Conservation (phyloP, 2,329 filamentous ascomycete species). For the Dactylellina cionopaga region DNA sequence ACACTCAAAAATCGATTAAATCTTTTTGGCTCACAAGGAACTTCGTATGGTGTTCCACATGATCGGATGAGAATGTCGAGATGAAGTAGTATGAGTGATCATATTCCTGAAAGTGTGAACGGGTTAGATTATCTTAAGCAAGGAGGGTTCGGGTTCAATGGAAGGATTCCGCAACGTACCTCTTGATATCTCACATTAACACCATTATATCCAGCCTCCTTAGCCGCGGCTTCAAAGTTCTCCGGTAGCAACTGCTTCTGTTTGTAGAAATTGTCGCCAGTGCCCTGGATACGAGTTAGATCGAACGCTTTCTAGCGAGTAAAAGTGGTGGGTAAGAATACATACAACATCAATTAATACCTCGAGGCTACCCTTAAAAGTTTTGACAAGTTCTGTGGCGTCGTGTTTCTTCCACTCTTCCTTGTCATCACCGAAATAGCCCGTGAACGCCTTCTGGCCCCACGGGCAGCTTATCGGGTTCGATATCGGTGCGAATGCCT, state of each 20-base stretch:
- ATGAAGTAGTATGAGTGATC: conserved; percentile 99
- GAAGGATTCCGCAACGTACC: conserved; percentile 61
- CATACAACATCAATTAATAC: conserved; percentile 86
- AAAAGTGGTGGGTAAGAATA: conserved; percentile 55
- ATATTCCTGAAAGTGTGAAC: conserved; percentile 80
- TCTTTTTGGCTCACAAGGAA: conserved; percentile 65
- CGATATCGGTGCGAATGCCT: conserved; percentile 85
- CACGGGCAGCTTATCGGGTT: conserved; percentile 89
- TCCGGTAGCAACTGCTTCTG: conserved; percentile 90
- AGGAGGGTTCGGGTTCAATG: not conserved
- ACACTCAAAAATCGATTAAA: conserved; percentile 25
- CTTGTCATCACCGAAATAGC: conserved; percentile 82
- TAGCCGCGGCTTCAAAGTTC: conserved; percentile 84
- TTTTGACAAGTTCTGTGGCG: conserved; percentile 85
- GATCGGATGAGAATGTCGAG: conserved; percentile 86
- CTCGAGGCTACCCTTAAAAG: conserved; percentile 76
- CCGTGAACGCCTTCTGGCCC: conserved; percentile 90
- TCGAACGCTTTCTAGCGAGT: not conserved
- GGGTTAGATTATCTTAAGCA: not conserved
- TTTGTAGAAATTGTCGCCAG: conserved; percentile 96
- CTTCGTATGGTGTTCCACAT: conserved; percentile 91
- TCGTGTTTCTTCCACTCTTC: conserved; percentile 88
- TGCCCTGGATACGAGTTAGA: conserved; percentile 66
- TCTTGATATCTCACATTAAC: conserved; percentile 84
- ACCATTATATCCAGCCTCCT: conserved; percentile 73